Base-by-base conservation (phyloP, 768 basidiomycete species). In the Mycena capillaripes region DNA sequence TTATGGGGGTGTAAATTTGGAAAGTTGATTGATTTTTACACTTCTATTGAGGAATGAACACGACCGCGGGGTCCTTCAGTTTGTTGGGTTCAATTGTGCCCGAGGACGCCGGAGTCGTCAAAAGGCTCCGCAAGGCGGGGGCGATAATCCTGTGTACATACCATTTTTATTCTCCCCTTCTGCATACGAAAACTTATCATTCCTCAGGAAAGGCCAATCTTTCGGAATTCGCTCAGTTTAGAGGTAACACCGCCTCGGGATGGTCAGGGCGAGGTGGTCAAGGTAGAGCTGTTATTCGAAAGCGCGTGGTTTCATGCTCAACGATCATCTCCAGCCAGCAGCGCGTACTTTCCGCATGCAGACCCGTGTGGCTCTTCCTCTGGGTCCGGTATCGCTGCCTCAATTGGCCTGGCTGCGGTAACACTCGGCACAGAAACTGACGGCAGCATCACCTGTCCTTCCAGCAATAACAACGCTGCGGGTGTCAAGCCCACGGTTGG, bases 41-140 rank as follows among this genome's bases (percentile, higher is more conserved):
- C 4, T 23, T 50, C n/a, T 60, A 2, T 23, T 56, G 1, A 86
- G 86, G 86, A 0, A 79, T 86, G 81, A 87, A 86, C 66, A 85
- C 87, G 2, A 86, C 86, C 19, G 84, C 85, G 17, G 85, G 86
- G 4, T 86, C 86, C 0, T 85, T 83, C 72, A 81, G 80, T 66
- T 79, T 87, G 16, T 75, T 86, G 7, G 81, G 83, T 21, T 85
- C 85, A 4, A 66, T 87, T n/a, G 86, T 86, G 32, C 84, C 86
- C 7, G 82, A 81, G 32, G 87, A 88, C 70, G 86, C 86, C 14
- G 84, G 84, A 0, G 84, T 88, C 1, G 85, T 86, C 27, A 84
- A 84, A 71, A 79, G 82, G 17, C 78, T 86, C 1, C 78, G 86
- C 34, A 79, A 79, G 65, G 84, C 85, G 5, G 86, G 85, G 1